phyloP scores from a whole-genome alignment of 139 green algal species.

The Volvox africanus region DNA sequence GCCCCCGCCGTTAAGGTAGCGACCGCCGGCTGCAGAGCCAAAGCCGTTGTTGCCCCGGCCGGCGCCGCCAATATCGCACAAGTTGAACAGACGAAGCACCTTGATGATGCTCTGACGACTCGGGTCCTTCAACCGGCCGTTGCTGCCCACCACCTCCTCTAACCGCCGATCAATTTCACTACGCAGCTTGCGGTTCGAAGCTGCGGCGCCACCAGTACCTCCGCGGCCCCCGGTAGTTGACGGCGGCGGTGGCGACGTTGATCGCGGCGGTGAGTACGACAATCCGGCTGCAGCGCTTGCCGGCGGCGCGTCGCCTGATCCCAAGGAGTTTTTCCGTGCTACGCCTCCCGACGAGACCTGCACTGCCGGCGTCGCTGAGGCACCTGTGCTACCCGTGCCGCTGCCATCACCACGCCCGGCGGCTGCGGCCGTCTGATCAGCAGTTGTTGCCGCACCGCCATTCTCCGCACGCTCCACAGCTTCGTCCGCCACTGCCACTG shows the following conservation, averaged over 20 bases:
- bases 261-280: constrained; percentile 8
- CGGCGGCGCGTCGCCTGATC: background rate
- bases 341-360: background rate
- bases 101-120: constrained; percentile 73
- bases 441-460: background rate
- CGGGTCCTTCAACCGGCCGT: constrained; percentile 70
- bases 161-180: constrained; percentile 88
- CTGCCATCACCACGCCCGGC: background rate
- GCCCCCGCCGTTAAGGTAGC: constrained; percentile 24
- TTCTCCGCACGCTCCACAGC: background rate
- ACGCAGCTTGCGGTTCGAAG: constrained; percentile 52
- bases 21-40: constrained; percentile 5
- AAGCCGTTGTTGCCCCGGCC: constrained; percentile 6
- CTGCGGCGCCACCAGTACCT: background rate
- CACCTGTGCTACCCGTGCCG: background rate
- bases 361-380: background rate
- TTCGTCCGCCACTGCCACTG: background rate
- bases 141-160: constrained; percentile 72
- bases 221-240: background rate
- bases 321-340: background rate
- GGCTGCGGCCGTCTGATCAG: background rate
- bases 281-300: background rate
- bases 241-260: constrained; percentile 19
- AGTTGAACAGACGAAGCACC: constrained; percentile 92
- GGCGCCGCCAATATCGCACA: constrained; percentile 83